Evolutionary conservation across 352 stramenopile species (phyloP), one percentile per base, ranked within the genome.

Genomic region (Pythium scleroteichum): DNA sequence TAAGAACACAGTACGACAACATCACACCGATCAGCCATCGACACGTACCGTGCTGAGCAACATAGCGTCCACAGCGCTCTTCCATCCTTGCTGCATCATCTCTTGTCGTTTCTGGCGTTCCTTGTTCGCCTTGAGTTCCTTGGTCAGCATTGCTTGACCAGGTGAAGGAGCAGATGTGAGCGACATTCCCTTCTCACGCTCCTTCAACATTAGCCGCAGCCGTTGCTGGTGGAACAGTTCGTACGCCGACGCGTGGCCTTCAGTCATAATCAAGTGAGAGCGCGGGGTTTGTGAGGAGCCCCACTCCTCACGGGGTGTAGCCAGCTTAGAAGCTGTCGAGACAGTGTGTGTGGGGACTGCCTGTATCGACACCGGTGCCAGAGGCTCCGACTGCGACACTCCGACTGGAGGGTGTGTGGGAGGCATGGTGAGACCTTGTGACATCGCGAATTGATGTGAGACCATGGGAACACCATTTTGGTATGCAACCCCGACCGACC

Each of bases 71-170:
- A 92, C 84, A 7, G 86, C 86, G 51, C 82, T 89, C 65, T 91
- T 95, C 86, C 86, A 95, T 8, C 86, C 86, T 66, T 93, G 90
- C 22, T 95, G 84, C 82, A 95, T 92, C 57, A 95, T 93, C 27
- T 86, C 84, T 69, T 95, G 86, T 22, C 84, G 80, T 22, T 90
- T 90, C 71, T 94, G 85, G 8, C 85, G 81, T 57, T 95, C 86
- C 47, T 93, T 95, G 69, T 95, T 95, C 8, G 84, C 86, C 53
- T 91, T 84, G 23, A 95, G 68, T 50, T 95, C 86, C 60, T 93
- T 94, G n/a, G 86, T 95, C 8, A 95, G 72, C 73, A 95, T 73
- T 9, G 86, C 86, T 69, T 95, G 86, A 4, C 86, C 86, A 22
- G 86, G 86, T 17, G 86, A 95, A 20, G 85, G 84, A 8, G 82